Base-by-base conservation (phyloP, 768 basidiomycete genomes). In the Fistulinella prunicolor region DNA sequence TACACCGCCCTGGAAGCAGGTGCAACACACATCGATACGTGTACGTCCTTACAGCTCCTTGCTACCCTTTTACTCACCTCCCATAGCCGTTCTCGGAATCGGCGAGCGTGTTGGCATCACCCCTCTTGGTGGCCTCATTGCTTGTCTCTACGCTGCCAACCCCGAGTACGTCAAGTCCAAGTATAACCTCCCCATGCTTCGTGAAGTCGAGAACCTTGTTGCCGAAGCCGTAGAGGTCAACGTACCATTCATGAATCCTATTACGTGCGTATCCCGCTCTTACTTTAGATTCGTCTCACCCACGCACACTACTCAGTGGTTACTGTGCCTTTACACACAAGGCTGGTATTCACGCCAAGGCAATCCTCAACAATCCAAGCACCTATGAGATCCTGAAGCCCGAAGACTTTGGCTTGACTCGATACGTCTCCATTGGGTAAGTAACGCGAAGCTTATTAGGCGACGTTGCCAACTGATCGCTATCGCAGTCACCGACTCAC, bases 321-420 rank as follows among this genome's bases (percentile, higher is more conserved):
- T 99, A 97, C 73, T 98, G 96, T 65, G 96, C 96, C 4, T 99
- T 99, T 77, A 99, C 96, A 22, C 96, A 98, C 85, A 98, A 99
- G 85, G 96, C 96, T 19, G 96, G 96, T 66, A 99, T 99, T 56
- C 96, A 99, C 71, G 96, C 96, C 73, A 99, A 99, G 80, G 96
- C 96, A 32, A 99, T 99, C 70, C 82, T 94, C 54, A 96, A 97
- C 76, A 99, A 99, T 79, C 96, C 96, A 2, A 91, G 89, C 62
- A 99, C 96, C 9, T 99, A 98, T 71, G 95, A 99, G 73, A 97
- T 97, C 69, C 82, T 96, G 70, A 97, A 94, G 82, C 96, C 96
- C 14, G 92, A 95, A 69, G 96, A 99, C 73, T 99, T 99, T 62
- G 96, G 96, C 60, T 80, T 99, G 63, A 93, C 86, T 9, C 85